phyloP scores from a whole-genome alignment of 1,284 basidiomycete genomes.

The Irpex lacteus region DNA sequence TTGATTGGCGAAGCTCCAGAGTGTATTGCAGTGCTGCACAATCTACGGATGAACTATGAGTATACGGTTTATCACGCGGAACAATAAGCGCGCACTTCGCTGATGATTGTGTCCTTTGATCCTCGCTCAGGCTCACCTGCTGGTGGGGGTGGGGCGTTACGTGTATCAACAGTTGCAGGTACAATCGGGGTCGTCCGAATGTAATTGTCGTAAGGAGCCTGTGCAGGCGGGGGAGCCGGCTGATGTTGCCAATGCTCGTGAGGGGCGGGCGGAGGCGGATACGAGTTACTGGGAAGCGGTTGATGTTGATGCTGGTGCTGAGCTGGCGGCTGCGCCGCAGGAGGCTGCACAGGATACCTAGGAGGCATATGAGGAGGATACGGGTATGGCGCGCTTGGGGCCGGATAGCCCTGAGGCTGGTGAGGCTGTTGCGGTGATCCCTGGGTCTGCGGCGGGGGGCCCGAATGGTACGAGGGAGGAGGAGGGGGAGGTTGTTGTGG shows the following conservation, averaged over 20 bases:
- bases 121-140: slow-evolving; percentile 19
- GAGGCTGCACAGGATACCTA: slow-evolving; percentile 19
- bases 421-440: slow-evolving; percentile 18
- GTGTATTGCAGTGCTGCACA: slow-evolving; percentile 51
- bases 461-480: slow-evolving; percentile 24
- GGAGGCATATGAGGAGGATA: slow-evolving; percentile 25
- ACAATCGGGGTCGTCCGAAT: slow-evolving; percentile 29
- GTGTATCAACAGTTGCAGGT: slow-evolving; percentile 34
- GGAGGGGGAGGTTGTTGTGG: slow-evolving; percentile 26
- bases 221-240: slow-evolving; percentile 18
- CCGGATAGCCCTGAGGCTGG: slow-evolving; percentile 23
- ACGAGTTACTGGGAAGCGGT: slow-evolving; percentile 22
- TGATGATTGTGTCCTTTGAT: slow-evolving; percentile 21
- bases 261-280: slow-evolving; percentile 27
- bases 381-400: slow-evolving; percentile 21
- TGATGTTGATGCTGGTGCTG: slow-evolving; percentile 28
- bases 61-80: background rate
- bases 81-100: slow-evolving; percentile 17
- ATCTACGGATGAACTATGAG: slow-evolving; percentile 39
- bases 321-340: slow-evolving; percentile 23
- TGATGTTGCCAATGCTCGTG: slow-evolving; percentile 35
- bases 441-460: slow-evolving; percentile 15
- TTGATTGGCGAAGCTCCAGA: slow-evolving; percentile 62
- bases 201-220: slow-evolving; percentile 21
- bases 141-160: slow-evolving; percentile 11